A percentile compares a stretch with the other conserved stretches of the same genome.
These are phyloP conservation scores for Russula vinacea DNA, from an alignment of 768 basidiomycete species.

Conservation along the genomic window DNA sequence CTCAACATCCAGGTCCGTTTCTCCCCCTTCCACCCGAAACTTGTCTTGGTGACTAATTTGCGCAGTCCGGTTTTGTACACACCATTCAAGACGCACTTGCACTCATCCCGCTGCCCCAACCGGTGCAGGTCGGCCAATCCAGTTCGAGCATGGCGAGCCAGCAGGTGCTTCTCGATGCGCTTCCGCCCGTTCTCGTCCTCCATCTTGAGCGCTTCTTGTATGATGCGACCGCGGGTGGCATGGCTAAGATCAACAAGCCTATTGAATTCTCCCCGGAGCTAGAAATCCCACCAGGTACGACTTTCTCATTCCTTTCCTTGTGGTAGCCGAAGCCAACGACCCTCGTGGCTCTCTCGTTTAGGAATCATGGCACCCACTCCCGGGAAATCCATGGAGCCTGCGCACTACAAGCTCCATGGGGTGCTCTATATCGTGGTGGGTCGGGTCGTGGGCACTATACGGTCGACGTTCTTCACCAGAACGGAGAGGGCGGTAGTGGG, in stretches of 20 bases:
- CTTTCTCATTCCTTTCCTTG: background rate
- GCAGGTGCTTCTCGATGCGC: conserved; percentile 51
- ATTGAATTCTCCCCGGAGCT: conserved; percentile 75
- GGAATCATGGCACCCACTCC: conserved; percentile 32
- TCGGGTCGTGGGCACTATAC: conserved; percentile 95
- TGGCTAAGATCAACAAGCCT: conserved; percentile 83
- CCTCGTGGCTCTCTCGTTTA: background rate
- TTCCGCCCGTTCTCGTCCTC: conserved; percentile 83
- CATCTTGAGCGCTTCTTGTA: conserved; percentile 92
- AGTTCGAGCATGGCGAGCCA: too few relatives aligned
- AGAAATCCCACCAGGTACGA: conserved; percentile 64
- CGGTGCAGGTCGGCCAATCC: too few relatives aligned
- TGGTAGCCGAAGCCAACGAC: background rate
- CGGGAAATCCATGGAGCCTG: conserved; percentile 55
- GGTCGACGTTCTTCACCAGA: conserved; percentile 78
- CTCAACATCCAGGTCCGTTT: too few relatives aligned
- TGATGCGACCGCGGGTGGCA: conserved; percentile 67
- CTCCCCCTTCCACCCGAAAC: too few relatives aligned
- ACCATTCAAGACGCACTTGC: too few relatives aligned
- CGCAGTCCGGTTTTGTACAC: too few relatives aligned
- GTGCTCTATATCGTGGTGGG: conserved; percentile 87
- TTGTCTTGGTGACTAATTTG: too few relatives aligned
- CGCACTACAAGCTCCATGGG: conserved; percentile 73
- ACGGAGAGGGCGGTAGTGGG: conserved; percentile 46
- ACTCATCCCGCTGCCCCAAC: too few relatives aligned